These are phyloP conservation scores for Podaxis sp. DNA, from an alignment of 768 basidiomycete genomes.

Conservation along the genomic window DNA sequence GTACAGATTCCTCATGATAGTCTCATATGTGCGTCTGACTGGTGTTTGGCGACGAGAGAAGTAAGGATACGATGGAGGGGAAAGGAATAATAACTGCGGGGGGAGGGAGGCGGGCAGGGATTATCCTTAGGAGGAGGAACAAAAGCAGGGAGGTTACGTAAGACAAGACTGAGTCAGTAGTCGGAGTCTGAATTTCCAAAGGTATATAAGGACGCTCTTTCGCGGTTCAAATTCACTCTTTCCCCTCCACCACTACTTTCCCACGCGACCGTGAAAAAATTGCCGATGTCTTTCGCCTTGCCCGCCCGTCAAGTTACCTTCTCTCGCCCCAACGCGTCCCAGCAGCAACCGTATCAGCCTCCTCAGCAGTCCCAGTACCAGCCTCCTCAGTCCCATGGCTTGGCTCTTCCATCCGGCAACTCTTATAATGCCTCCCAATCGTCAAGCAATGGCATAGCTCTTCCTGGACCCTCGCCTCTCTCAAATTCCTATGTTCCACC, in stretches of 20 bases:
- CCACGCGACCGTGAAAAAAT: constrained; percentile 34
- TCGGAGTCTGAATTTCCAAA: constrained; percentile 40
- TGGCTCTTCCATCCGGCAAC: constrained; percentile 58
- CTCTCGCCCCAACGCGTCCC: constrained; percentile 53
- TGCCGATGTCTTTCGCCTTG: constrained; percentile 56
- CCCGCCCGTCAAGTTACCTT: constrained; percentile 79
- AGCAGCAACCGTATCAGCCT: constrained; percentile 41
- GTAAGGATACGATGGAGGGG: constrained; percentile 14
- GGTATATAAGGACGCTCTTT: constrained; percentile 41
- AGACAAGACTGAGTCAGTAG: constrained; percentile 29
- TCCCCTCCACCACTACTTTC: constrained; percentile 34
- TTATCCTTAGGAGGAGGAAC: constrained; percentile 19
- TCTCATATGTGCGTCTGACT: not conserved
- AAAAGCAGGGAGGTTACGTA: constrained; percentile 42
- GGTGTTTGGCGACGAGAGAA: constrained; percentile 6
- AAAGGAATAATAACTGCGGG: constrained; percentile 5
- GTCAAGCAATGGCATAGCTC: constrained; percentile 35
- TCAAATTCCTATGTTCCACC: constrained; percentile 49
- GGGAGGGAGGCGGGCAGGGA: constrained; percentile 9
- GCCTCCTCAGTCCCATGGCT: constrained; percentile 34
- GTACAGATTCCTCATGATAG: not conserved
- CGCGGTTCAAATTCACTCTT: constrained; percentile 24
- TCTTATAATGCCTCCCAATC: constrained; percentile 35
- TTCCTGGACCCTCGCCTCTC: constrained; percentile 53
- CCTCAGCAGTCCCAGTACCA: constrained; percentile 35